Base-by-base conservation (phyloP, 2,329 filamentous ascomycete species). In the Magnaporthales sp. region DNA sequence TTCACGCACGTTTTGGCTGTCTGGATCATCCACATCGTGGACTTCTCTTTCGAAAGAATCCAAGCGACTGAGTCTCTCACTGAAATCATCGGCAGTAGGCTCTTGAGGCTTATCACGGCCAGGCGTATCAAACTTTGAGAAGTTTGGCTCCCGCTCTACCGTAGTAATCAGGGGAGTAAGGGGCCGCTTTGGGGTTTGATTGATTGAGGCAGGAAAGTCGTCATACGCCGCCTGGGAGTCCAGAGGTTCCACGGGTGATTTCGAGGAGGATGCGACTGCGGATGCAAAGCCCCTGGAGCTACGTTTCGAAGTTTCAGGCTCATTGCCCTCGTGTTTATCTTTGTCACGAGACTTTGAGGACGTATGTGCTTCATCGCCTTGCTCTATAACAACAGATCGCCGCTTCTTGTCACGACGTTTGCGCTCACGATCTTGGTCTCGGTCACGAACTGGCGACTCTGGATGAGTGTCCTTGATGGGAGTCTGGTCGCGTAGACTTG, bases 221-320 rank as follows among this genome's bases (percentile, higher is more conserved):
- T 83, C 80, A 68, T 84, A 78, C 58, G 79, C 70, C 68, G 87
- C 83, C 74, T 84, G 85, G 72, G 79, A 88, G 73, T 86, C 80
- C 73, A 88, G 88, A 22, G 85, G 84, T 74, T 89, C 83, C 72
- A 84, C 74, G 64, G 74, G 71, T n/a, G 73, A 71, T 67, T 71
- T 71, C 7, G 51, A 31, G 68, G 73, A 70, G 27, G 68, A 30
- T 27, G 60, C 24, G 4, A 54, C 46, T 27, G 51, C 46, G n/a
- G 56, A 31, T 13, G 19, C 56, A 26, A 27, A 22, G 68, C 65
- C 73, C 70, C 22, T 22, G 31, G 61, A 24, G 6, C 31, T 63
- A n/a, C 29, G 61, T 22, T 31, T 38, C 3, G 29, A 38, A 11
- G 27, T 30, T 19, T n/a, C 26, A 8, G 29, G 13, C 15, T 32